Conservation (phyloP, 768 basidiomycete genomes). For the Strobilomyces dryophilus region DNA sequence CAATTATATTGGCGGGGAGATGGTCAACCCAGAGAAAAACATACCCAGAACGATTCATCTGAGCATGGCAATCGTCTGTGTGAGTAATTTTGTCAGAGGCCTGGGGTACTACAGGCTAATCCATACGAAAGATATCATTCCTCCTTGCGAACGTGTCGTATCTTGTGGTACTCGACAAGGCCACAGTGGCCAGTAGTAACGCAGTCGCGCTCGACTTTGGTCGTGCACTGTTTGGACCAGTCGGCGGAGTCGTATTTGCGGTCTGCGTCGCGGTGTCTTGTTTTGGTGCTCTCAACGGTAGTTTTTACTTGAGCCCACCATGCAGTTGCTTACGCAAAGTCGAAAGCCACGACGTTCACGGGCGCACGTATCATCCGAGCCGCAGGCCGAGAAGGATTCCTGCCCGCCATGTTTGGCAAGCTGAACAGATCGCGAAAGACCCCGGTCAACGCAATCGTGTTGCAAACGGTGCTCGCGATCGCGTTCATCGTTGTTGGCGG, state of each 20-base stretch:
- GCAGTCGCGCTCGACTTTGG: slow-evolving; percentile 93
- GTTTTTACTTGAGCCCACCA: slow-evolving; percentile 2
- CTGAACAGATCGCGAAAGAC: slow-evolving; percentile 74
- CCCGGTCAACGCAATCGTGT: slow-evolving; percentile 80
- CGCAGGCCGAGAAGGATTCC: slow-evolving; percentile 82
- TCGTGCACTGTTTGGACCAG: slow-evolving; percentile 73
- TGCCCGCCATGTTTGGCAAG: slow-evolving; percentile 80
- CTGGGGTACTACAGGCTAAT: background rate
- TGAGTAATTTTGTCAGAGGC: slow-evolving; percentile 31
- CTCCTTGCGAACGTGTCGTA: slow-evolving; percentile 84
- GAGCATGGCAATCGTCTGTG: slow-evolving; percentile 83
- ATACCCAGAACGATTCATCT: slow-evolving; percentile 85
- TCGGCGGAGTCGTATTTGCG: slow-evolving; percentile 87
- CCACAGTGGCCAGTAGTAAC: slow-evolving; percentile 71
- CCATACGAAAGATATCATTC: slow-evolving; percentile 56
- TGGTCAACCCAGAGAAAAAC: slow-evolving; percentile 76
- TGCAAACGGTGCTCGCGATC: slow-evolving; percentile 73
- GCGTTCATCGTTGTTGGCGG: slow-evolving; percentile 82
- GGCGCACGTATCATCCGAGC: slow-evolving; percentile 83
- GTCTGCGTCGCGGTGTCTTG: slow-evolving; percentile 91
- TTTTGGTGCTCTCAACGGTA: slow-evolving; percentile 91
- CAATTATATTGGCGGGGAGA: slow-evolving; percentile 89
- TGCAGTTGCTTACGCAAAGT: slow-evolving; percentile 4
- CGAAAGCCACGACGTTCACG: slow-evolving; percentile 64
- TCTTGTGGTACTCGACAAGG: slow-evolving; percentile 87